Evolutionary conservation across 768 basidiomycete species (phyloP), one percentile per base, ranked within the genome.

Genomic region (Pulveroboletus sp.): DNA sequence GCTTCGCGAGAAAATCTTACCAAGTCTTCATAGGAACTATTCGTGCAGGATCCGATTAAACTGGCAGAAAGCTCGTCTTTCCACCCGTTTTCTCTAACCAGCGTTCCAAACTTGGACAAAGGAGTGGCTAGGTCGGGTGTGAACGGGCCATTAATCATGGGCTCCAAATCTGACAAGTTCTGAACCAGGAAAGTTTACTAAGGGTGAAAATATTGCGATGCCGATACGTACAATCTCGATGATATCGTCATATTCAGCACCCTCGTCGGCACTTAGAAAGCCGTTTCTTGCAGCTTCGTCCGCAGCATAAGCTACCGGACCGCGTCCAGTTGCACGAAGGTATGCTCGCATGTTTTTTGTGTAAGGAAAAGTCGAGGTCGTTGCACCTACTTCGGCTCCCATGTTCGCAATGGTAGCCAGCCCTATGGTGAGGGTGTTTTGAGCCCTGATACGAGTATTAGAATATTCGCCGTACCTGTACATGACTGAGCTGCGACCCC

Each of bases 311-410:
- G 94, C 94, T 21, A 95, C 92, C 27, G 87, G 81, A 34, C 79
- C 82, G 48, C 97, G 84, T 41, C 91, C 86, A 9, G 97, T 99
- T 17, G 94, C 94, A 54, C 80, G 75, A 25, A 99, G 81, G 70
- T 98, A 99, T 31, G 81, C 76, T 27, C 83, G 78, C 95, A 98
- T 98, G 60, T 82, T 82, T 16, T 80, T 69, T 14, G 92, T 93
- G 70, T 98, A 99, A 5, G 95, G 94, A 78, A 99, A 99, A 6
- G 89, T 92, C 1, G 94, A 95, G 0, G 97, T 98, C 1, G 97
- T 99, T n/a, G 97, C 97, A 33, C 97, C 97, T n/a, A 98, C 94
- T 74, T 99, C 97, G 12, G 97, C 97, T 43, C 97, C 97, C 97
- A 98, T 99, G 69, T 99, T 98, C 37, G 91, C 88, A 47, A 99